Conservation (phyloP, 768 basidiomycete species). For the Chlorophyllum brunneum region DNA sequence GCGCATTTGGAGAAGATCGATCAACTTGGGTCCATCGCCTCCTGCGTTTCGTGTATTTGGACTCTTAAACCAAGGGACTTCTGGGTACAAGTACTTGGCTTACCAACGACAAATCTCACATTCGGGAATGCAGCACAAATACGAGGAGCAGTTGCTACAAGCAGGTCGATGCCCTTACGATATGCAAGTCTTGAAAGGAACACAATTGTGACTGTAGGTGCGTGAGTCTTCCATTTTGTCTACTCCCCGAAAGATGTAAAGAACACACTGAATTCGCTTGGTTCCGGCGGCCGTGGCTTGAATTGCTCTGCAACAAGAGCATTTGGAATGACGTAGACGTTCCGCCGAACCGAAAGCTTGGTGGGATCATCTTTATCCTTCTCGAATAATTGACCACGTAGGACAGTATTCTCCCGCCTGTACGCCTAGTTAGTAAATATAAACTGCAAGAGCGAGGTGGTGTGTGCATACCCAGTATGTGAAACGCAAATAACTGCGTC, state of each 20-base stretch:
- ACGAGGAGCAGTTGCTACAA: conserved; percentile 87
- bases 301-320: conserved; percentile 87
- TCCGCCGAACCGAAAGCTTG: conserved; percentile 43
- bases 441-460: background rate
- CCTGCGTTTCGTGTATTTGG: conserved; percentile 39
- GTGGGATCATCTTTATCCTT: conserved; percentile 39
- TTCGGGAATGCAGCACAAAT: conserved; percentile 85
- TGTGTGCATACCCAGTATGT: conserved; percentile 76
- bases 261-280: conserved; percentile 54
- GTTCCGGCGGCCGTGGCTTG: conserved; percentile 50
- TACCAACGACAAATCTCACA: conserved; percentile 86
- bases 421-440: background rate
- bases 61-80: background rate
- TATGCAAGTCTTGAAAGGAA: conserved; percentile 89
- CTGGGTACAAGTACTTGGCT: conserved; percentile 13
- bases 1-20: conserved; percentile 92
- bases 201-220: conserved; percentile 79
- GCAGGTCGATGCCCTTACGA: conserved; percentile 93
- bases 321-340: conserved; percentile 92
- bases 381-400: conserved; percentile 77
- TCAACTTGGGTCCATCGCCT: conserved; percentile 93
- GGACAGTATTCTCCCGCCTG: conserved; percentile 98
- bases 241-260: background rate
- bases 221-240: background rate
- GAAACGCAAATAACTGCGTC: conserved; percentile 96